These are phyloP conservation scores for Lasiodiplodia gonubiensis DNA, from an alignment of 2,329 filamentous ascomycete genomes.

Conservation along the genomic window DNA sequence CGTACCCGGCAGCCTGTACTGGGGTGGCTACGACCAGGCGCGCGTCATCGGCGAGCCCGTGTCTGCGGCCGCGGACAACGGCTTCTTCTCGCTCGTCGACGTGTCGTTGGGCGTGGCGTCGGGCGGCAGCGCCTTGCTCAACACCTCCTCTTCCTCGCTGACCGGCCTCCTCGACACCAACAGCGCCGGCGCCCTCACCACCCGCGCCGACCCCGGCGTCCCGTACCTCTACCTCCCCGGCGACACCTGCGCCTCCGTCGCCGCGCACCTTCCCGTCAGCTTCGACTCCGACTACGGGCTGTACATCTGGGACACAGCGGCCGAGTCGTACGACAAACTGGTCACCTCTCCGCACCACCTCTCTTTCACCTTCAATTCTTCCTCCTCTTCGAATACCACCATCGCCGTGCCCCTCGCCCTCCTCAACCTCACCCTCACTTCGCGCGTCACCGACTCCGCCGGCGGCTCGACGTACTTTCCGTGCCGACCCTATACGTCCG, in stretches of 20 bases:
- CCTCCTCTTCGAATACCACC: slow-evolving; percentile 28
- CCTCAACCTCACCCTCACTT: slow-evolving; percentile 47
- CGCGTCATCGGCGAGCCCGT: slow-evolving; percentile 37
- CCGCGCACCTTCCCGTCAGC: slow-evolving; percentile 37
- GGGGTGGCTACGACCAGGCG: slow-evolving; percentile 45
- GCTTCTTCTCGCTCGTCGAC: slow-evolving; percentile 42
- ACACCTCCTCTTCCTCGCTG: slow-evolving; percentile 3
- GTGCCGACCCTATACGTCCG: slow-evolving; percentile 40
- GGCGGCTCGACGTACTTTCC: slow-evolving; percentile 51
- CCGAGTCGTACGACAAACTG: slow-evolving; percentile 44
- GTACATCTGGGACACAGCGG: slow-evolving; percentile 39
- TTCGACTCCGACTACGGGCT: slow-evolving; percentile 33
- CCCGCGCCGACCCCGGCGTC: slow-evolving; percentile 35
- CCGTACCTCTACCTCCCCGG: slow-evolving; percentile 40
- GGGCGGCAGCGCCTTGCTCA: slow-evolving; percentile 45
- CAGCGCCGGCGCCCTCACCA: not conserved
- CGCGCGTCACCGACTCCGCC: slow-evolving; percentile 39
- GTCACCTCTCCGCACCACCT: slow-evolving; percentile 51
- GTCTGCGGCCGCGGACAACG: slow-evolving; percentile 31
- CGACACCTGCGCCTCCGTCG: slow-evolving; percentile 39
- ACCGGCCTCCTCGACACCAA: not conserved
- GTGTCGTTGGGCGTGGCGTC: slow-evolving; percentile 50
- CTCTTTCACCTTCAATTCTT: slow-evolving; percentile 40
- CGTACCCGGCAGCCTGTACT: slow-evolving; percentile 38
- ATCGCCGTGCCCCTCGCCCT: slow-evolving; percentile 52